Conservation (phyloP, 257 asterid genomes). For the Datura wrightii region DNA sequence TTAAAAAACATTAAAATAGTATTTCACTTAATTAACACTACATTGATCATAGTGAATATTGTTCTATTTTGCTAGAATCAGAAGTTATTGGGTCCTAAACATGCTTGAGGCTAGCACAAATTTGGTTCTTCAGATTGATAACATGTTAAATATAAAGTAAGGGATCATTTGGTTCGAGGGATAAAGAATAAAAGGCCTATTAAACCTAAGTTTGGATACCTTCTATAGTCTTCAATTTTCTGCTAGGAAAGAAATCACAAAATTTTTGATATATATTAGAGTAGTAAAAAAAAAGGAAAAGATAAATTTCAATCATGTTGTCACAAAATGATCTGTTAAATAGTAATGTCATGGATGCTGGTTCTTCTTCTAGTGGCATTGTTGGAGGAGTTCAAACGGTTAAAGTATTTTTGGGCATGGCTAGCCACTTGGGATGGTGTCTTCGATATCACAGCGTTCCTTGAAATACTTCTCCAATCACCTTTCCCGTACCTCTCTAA, state of each 20-base stretch:
- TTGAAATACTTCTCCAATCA: constrained; percentile 19
- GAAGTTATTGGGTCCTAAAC: too few relatives aligned
- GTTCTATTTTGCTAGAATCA: too few relatives aligned
- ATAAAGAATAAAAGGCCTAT: not conserved
- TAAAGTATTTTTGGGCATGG: constrained; percentile 16
- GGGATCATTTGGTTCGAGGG: too few relatives aligned
- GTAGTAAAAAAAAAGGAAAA: not conserved
- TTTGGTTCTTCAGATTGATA: not conserved
- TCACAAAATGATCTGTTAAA: not conserved
- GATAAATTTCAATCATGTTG: not conserved
- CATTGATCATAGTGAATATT: too few relatives aligned
- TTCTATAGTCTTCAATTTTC: too few relatives aligned
- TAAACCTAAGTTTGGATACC: not conserved
- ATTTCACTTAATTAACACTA: too few relatives aligned
- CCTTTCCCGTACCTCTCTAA: not conserved
- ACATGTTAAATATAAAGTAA: not conserved
- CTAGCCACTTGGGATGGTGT: constrained; percentile 17
- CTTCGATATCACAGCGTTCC: constrained; percentile 2
- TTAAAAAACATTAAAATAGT: too few relatives aligned
- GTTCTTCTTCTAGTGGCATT: not conserved
- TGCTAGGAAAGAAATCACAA: not conserved
- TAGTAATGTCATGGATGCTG: constrained; percentile 18
- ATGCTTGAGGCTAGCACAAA: too few relatives aligned
- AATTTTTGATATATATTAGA: not conserved
- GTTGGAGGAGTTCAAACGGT: not conserved